Percentiles rank a stretch among this genome's conserved stretches.
Evolutionary conservation across 352 stramenopile species (phyloP).

Genomic region (Pythium guiyangense): DNA sequence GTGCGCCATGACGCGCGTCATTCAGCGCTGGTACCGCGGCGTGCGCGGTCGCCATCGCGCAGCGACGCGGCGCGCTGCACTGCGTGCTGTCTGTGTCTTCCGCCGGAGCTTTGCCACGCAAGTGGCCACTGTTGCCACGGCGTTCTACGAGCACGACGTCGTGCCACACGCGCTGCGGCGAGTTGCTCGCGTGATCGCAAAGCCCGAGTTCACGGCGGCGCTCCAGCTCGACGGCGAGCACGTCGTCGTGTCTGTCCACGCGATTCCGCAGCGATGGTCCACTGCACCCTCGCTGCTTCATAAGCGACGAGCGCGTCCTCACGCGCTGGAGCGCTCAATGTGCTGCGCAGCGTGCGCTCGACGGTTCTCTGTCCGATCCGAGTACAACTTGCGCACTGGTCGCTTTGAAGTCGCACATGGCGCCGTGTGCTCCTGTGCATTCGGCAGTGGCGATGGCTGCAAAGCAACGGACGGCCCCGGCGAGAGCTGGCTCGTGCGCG

Average conservation of each 20-base stretch:
- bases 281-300: neutral
- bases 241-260: constrained; percentile 58
- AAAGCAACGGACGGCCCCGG: neutral
- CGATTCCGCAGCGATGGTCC: constrained; percentile 18
- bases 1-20: constrained; percentile 32
- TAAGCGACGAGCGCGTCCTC: neutral
- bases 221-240: constrained; percentile 56
- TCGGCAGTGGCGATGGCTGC: constrained; percentile 13
- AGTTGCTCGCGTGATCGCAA: constrained; percentile 25
- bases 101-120: constrained; percentile 23
- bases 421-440: constrained; percentile 40
- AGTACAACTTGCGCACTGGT: constrained; percentile 18
- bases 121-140: constrained; percentile 20
- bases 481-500: constrained; percentile 57
- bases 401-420: constrained; percentile 27
- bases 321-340: constrained; percentile 4
- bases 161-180: constrained; percentile 23
- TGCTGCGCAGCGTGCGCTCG: constrained; percentile 54
- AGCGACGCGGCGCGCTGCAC: constrained; percentile 18
- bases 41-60: constrained; percentile 29
- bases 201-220: constrained; percentile 33
- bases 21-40: constrained; percentile 66
- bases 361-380: constrained; percentile 29
- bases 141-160: constrained; percentile 31
- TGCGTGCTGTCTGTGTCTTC: constrained; percentile 25